Evolutionary conservation across 495 filamentous ascomycete genomes (phyloP).

Genomic region (Penicillium angulare): DNA sequence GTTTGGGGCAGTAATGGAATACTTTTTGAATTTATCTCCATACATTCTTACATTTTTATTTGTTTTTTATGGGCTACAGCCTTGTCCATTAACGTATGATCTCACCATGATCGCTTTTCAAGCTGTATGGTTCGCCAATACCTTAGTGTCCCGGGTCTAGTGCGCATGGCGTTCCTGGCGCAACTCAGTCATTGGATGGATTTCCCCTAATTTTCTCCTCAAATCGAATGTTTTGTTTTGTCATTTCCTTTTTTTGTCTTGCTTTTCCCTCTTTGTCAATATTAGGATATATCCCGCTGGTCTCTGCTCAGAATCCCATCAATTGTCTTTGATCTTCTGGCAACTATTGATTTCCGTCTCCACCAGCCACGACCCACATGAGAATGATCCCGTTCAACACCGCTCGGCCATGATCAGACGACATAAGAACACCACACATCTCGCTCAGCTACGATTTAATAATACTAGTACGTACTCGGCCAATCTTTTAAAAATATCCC

Average conservation of each 20-base stretch:
- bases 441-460: constrained; percentile 27
- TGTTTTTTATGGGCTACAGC: too few species aligned
- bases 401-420: constrained; percentile 34
- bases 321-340: not conserved
- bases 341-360: not conserved
- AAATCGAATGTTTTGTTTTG: not conserved
- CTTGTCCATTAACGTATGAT: too few species aligned
- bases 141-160: too few species aligned
- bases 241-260: not conserved
- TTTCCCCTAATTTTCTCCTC: not conserved
- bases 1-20: constrained; percentile 16
- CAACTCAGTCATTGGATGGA: too few species aligned
- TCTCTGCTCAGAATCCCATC: not conserved
- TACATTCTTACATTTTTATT: too few species aligned
- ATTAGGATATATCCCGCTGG: too few species aligned
- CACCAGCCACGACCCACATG: not conserved
- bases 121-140: too few species aligned
- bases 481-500: too few species aligned
- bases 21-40: not conserved
- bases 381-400: constrained; percentile 12
- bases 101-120: too few species aligned
- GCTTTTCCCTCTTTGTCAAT: not conserved
- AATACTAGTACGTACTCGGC: constrained; percentile 15
- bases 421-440: constrained; percentile 27
- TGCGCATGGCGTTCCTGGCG: too few species aligned